Conservation (phyloP, 495 filamentous ascomycete genomes). For the Neurospora discreta region DNA sequence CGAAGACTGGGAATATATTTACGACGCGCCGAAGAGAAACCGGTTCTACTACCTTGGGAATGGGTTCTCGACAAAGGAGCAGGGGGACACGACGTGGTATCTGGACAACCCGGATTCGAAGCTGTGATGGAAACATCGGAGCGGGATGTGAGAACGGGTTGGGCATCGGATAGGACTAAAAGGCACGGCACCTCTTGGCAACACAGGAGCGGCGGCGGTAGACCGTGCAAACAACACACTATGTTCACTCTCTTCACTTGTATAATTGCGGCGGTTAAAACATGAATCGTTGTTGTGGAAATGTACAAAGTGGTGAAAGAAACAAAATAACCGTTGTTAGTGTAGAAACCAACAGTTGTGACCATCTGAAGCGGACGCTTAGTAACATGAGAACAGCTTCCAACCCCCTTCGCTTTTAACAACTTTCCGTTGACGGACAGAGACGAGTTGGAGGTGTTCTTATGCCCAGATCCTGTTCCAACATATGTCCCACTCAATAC, state of each 20-base stretch:
- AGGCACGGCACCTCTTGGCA: neutral
- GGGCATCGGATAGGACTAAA: neutral
- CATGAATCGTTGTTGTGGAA: neutral
- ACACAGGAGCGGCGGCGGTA: neutral
- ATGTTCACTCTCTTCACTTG: neutral
- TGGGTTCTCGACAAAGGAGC: slow-evolving; percentile 34
- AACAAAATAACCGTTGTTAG: neutral
- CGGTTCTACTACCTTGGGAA: slow-evolving; percentile 38
- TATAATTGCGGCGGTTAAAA: neutral
- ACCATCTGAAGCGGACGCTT: neutral
- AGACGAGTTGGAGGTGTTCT: neutral
- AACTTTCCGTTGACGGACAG: neutral
- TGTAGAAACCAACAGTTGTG: neutral
- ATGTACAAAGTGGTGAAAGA: neutral
- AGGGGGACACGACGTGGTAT: slow-evolving; percentile 34
- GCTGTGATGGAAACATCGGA: neutral
- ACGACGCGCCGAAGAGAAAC: slow-evolving; percentile 24
- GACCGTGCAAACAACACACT: neutral
- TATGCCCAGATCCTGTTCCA: neutral
- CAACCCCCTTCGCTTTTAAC: neutral
- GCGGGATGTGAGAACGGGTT: neutral
- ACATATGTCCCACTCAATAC: neutral
- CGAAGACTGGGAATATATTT: slow-evolving; percentile 40
- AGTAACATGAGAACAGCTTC: neutral
- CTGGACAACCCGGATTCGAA: slow-evolving; percentile 17